Evolutionary conservation across 371 early-diverging fungal species (phyloP).

Genomic region (Mucor velutinosus): DNA sequence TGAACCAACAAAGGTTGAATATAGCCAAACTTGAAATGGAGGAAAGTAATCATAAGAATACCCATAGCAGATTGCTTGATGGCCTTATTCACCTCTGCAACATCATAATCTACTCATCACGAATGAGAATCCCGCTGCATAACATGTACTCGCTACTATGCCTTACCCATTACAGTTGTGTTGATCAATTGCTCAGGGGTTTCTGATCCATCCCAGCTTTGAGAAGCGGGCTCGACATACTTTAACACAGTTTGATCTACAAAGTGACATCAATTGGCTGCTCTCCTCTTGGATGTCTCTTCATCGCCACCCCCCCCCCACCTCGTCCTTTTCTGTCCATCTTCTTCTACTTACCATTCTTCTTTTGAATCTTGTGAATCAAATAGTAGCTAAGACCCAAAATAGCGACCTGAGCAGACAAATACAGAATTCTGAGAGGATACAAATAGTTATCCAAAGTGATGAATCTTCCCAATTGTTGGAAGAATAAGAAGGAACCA

Average conservation of each 20-base stretch:
- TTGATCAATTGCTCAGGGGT: constrained; percentile 32
- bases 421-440: constrained; percentile 31
- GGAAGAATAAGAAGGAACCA: constrained; percentile 36
- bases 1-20: constrained; percentile 85
- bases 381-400: constrained; percentile 32
- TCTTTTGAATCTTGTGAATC: constrained; percentile 31
- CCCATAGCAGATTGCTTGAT: constrained; percentile 69
- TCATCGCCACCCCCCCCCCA: too few relatives aligned
- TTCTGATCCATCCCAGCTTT: constrained; percentile 45
- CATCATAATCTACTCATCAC: constrained; percentile 67
- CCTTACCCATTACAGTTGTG: constrained; percentile 38
- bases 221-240: constrained; percentile 43
- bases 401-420: constrained; percentile 28
- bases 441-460: constrained; percentile 33
- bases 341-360: constrained; percentile 37
- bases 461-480: constrained; percentile 35
- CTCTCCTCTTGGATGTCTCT: too few relatives aligned
- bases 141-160: background rate
- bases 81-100: constrained; percentile 69
- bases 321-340: too few relatives aligned
- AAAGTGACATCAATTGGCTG: background rate
- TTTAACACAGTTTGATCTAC: constrained; percentile 41
- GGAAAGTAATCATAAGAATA: constrained; percentile 65
- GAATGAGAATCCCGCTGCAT: background rate
- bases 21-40: constrained; percentile 86